Conservation (phyloP, 257 asterid genomes). For the Jaltomata sinuosa region DNA sequence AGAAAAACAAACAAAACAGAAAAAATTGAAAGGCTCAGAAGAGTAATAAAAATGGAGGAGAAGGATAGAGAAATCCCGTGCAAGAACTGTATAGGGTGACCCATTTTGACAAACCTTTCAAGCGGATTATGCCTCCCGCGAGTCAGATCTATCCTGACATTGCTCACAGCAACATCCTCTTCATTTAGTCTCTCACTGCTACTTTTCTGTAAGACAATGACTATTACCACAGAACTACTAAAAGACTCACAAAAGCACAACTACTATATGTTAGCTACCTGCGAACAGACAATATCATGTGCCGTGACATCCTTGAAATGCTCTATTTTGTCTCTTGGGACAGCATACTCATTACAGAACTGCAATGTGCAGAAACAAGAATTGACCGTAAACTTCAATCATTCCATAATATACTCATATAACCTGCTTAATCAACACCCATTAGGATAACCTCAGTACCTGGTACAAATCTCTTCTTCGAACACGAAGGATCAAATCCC, state of each 20-base stretch:
- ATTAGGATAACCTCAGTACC: constrained; percentile 27
- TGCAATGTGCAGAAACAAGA: constrained; percentile 12
- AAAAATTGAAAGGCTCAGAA: background rate
- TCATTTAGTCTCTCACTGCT: constrained; percentile 43
- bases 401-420: background rate
- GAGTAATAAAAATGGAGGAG: background rate
- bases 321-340: constrained; percentile 73
- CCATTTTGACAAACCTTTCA: constrained; percentile 43
- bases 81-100: background rate
- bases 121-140: constrained; percentile 84
- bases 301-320: constrained; percentile 76
- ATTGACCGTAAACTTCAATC: background rate
- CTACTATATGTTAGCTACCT: constrained; percentile 34
- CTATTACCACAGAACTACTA: background rate
- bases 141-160: constrained; percentile 78
- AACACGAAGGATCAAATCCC: constrained; percentile 80
- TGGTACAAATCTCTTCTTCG: constrained; percentile 82
- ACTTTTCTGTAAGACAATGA: constrained; percentile 35
- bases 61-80: background rate
- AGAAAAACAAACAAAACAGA: constrained; percentile 4
- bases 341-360: constrained; percentile 92
- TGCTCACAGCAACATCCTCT: constrained; percentile 85
- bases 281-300: constrained; percentile 82
- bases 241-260: background rate
- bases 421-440: background rate